Conservation (phyloP, 192 early-diverging fungal species). For the Spizellomyces sp. region DNA sequence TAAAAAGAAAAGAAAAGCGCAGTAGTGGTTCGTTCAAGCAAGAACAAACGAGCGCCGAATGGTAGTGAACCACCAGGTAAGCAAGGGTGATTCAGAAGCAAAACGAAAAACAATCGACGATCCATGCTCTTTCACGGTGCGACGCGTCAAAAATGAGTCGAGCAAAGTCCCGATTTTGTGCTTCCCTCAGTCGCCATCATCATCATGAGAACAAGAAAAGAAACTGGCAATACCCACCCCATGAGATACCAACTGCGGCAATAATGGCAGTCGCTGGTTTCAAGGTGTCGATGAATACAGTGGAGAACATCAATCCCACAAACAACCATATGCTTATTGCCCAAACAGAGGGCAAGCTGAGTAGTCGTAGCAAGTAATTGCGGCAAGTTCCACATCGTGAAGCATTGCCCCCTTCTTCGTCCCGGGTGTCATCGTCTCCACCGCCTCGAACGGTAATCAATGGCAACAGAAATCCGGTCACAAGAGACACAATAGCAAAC, state of each 20-base stretch:
- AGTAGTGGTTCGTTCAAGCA: too few relatives aligned
- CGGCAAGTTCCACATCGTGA: background rate
- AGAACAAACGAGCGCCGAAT: too few relatives aligned
- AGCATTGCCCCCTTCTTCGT: too few relatives aligned
- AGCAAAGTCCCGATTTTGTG: too few relatives aligned
- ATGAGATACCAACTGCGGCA: conserved; percentile 76
- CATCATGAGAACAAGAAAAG: background rate
- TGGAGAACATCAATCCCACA: conserved; percentile 66
- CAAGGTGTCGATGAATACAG: conserved; percentile 61
- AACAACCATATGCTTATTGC: conserved; percentile 70
- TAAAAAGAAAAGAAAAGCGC: too few relatives aligned
- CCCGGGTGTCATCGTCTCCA: background rate
- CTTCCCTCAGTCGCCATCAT: too few relatives aligned
- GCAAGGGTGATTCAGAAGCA: too few relatives aligned
- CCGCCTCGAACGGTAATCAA: conserved; percentile 37
- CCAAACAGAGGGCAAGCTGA: conserved; percentile 63
- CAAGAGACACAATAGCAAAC: conserved; percentile 74
- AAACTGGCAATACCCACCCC: conserved; percentile 53
- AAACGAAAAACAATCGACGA: too few relatives aligned
- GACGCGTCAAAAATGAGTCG: too few relatives aligned
- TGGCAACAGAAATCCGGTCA: conserved; percentile 62
- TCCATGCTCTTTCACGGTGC: too few relatives aligned
- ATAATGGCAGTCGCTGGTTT: conserved; percentile 68
- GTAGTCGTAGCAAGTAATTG: background rate
- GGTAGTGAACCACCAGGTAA: too few relatives aligned